Evolutionary conservation across 2,329 filamentous ascomycete genomes (phyloP).

Genomic region (Akanthomyces lecanii): DNA sequence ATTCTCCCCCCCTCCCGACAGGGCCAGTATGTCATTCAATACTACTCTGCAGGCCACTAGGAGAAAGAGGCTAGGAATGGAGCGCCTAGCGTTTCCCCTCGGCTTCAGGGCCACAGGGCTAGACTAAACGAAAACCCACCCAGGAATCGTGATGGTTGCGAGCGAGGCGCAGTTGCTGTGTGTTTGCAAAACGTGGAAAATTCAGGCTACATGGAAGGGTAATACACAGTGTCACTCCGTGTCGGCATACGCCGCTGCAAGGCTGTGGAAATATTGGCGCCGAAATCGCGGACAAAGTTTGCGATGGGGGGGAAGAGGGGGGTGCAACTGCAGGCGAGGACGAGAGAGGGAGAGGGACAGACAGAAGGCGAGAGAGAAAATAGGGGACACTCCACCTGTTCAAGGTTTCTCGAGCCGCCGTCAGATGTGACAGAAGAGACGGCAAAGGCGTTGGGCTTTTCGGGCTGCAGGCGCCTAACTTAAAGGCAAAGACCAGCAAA

Average conservation of each 20-base stretch:
- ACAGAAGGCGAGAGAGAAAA: not conserved
- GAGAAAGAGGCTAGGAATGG: not conserved
- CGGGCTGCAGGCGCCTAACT: conserved; percentile 4
- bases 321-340: conserved; percentile 11
- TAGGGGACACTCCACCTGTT: not conserved
- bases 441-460: not conserved
- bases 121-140: not conserved
- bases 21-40: not conserved
- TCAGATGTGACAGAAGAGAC: not conserved
- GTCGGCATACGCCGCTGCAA: conserved; percentile 2
- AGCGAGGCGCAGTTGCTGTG: not conserved
- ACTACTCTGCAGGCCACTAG: not conserved
- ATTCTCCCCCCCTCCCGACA: not conserved
- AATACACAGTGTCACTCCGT: conserved; percentile 25
- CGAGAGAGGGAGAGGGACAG: not conserved
- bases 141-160: too few relatives aligned
- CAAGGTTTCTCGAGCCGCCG: not conserved
- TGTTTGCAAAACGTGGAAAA: conserved; percentile 24
- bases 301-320: not conserved
- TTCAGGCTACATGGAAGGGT: not conserved
- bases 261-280: conserved; percentile 8
- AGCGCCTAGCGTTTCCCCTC: not conserved
- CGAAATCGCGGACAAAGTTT: not conserved
- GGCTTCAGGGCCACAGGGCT: not conserved
- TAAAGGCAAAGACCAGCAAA: not conserved